Percentiles rank a stretch among this genome's conserved stretches.
These are phyloP conservation scores for Nemophila menziesii DNA, from an alignment of 257 asterid genomes.

Conservation along the genomic window DNA sequence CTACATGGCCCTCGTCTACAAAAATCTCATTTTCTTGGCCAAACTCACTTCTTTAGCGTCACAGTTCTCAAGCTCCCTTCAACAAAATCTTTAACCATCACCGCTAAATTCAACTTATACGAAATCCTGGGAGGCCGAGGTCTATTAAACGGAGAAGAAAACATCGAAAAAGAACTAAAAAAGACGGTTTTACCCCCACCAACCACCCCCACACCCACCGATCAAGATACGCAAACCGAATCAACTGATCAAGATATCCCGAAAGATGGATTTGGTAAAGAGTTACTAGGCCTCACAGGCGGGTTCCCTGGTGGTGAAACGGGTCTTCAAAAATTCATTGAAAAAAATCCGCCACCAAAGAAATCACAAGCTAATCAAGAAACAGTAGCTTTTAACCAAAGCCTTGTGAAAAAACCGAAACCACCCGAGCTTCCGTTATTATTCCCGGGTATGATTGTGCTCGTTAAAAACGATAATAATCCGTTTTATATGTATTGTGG, in stretches of 20 bases:
- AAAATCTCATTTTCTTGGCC: constrained; percentile 58
- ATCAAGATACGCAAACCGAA: constrained; percentile 10
- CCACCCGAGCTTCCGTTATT: constrained; percentile 72
- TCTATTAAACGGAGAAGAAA: constrained; percentile 66
- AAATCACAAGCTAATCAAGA: constrained; percentile 14
- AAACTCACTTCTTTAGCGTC: constrained; percentile 17
- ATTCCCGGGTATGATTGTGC: constrained; percentile 82
- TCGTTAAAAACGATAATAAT: constrained; percentile 52
- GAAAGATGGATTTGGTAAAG: constrained; percentile 68
- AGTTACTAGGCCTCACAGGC: constrained; percentile 65
- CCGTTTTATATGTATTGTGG: constrained; percentile 82
- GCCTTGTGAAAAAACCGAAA: constrained; percentile 39
- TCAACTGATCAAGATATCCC: constrained; percentile 12
- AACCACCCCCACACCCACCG: constrained; percentile 12
- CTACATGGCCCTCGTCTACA: constrained; percentile 28
- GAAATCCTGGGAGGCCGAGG: constrained; percentile 85
- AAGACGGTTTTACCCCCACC: constrained; percentile 27
- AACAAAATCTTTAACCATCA: constrained; percentile 12
- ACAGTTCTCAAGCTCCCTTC: constrained; percentile 19
- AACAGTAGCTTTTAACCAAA: constrained; percentile 25
- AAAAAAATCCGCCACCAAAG: constrained; percentile 59
- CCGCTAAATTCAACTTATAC: constrained; percentile 64
- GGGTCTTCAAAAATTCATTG: constrained; percentile 58
- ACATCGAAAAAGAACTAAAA: constrained; percentile 42
- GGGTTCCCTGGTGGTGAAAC: constrained; percentile 88